Conservation (phyloP, 768 basidiomycete genomes). For the Daedaleopsis sinensis region DNA sequence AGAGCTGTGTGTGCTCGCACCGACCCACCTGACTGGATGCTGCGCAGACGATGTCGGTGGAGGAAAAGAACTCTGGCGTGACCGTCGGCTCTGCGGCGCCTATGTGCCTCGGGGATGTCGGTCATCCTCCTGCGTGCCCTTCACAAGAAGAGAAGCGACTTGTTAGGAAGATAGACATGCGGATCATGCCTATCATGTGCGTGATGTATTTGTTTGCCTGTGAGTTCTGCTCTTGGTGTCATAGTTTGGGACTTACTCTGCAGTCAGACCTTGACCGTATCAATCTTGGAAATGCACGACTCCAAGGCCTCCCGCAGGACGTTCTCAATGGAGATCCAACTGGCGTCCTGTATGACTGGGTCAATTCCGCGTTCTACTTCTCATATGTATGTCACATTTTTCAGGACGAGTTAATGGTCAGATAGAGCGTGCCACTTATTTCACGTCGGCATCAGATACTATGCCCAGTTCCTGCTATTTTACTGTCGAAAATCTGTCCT, state of each 20-base stretch:
- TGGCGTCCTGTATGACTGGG: slow-evolving; percentile 73
- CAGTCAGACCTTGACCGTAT: slow-evolving; percentile 67
- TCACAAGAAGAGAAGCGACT: slow-evolving; percentile 32
- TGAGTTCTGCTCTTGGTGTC: slow-evolving; percentile 38
- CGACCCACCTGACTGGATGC: not conserved
- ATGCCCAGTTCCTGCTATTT: slow-evolving; percentile 65
- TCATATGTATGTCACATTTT: slow-evolving; percentile 57
- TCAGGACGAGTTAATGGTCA: not conserved
- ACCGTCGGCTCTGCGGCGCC: not conserved
- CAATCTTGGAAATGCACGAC: slow-evolving; percentile 78
- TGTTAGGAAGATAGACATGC: slow-evolving; percentile 65
- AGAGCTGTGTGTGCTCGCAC: not conserved
- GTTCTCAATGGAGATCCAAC: slow-evolving; percentile 67
- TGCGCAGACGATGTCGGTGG: not conserved
- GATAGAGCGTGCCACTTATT: not conserved
- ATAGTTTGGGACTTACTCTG: not conserved
- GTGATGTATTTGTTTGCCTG: slow-evolving; percentile 77
- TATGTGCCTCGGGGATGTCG: too few species aligned
- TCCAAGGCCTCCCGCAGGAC: slow-evolving; percentile 71
- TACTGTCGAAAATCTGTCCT: slow-evolving; percentile 66
- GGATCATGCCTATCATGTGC: slow-evolving; percentile 73
- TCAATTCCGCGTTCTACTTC: slow-evolving; percentile 78
- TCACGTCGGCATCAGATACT: slow-evolving; percentile 51
- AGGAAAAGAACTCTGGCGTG: not conserved
- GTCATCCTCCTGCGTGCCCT: not conserved